phyloP scores from a whole-genome alignment of 1,284 basidiomycete species.

The Porphyrellus sp. region DNA sequence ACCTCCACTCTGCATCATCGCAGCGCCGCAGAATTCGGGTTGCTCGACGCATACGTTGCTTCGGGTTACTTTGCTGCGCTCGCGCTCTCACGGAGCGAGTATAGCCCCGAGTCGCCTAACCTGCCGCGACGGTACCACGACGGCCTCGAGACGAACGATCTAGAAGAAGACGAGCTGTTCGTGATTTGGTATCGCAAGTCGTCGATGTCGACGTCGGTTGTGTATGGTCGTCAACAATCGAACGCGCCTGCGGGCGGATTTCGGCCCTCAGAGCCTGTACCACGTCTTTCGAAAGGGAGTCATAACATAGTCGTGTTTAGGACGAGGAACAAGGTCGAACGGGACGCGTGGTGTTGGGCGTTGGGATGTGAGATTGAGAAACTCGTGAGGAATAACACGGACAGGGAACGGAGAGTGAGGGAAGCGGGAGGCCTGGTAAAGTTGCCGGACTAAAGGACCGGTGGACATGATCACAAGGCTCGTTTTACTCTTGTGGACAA shows the following conservation, averaged over 20 bases:
- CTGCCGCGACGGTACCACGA: conserved; percentile 72
- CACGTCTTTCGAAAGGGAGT: conserved; percentile 54
- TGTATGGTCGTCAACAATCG: conserved; percentile 3
- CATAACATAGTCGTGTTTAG: conserved; percentile 66
- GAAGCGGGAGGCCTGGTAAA: conserved; percentile 51
- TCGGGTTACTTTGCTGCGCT: conserved; percentile 76
- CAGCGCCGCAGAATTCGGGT: conserved; percentile 50
- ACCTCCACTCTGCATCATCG: conserved; percentile 50
- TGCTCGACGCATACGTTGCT: conserved; percentile 73
- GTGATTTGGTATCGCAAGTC: conserved; percentile 61
- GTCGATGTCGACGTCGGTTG: conserved; percentile 15
- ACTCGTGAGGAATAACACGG: conserved; percentile 52
- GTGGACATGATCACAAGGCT: neutral
- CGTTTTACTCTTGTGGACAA: neutral
- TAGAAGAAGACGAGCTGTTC: conserved; percentile 73
- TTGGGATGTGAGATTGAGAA: conserved; percentile 82
- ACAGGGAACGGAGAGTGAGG: conserved; percentile 57
- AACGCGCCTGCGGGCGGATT: conserved; percentile 28
- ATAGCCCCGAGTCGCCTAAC: conserved; percentile 48
- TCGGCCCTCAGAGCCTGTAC: conserved; percentile 37
- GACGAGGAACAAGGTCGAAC: conserved; percentile 74
- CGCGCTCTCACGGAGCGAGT: conserved; percentile 58
- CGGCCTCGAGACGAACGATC: conserved; percentile 74
- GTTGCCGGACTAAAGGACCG: conserved; percentile 10
- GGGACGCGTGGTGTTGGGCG: conserved; percentile 88